Percentiles rank a stretch among this genome's conserved stretches.
Conservation (phyloP, 2,329 filamentous ascomycete species). For the Beauveria rudraprayagi region DNA sequence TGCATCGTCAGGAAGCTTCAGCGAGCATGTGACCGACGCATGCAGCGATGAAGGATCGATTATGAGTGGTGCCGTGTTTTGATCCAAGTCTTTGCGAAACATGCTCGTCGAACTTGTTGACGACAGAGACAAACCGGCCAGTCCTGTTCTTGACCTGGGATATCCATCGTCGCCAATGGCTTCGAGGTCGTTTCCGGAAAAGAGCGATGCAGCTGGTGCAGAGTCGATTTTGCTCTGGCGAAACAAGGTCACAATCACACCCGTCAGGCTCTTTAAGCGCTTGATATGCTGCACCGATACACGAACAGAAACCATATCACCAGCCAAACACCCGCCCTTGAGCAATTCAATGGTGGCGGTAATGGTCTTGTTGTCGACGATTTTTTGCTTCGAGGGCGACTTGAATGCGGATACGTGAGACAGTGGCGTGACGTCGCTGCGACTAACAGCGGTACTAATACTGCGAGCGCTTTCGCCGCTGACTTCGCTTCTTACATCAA, state of each 20-base stretch:
- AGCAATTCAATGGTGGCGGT: conserved; percentile 77
- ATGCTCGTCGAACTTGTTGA: conserved; percentile 81
- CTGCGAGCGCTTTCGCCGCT: conserved; percentile 65
- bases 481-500: conserved; percentile 57
- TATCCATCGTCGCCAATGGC: conserved; percentile 70
- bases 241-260: conserved; percentile 87
- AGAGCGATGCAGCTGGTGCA: conserved; percentile 44
- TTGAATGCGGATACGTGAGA: conserved; percentile 24
- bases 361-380: conserved; percentile 65
- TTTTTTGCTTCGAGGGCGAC: conserved; percentile 30
- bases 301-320: conserved; percentile 72
- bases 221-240: conserved; percentile 87
- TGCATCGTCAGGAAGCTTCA: conserved; percentile 80
- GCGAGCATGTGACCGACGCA: conserved; percentile 70
- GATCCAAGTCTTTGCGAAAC: conserved; percentile 91
- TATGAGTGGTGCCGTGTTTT: conserved; percentile 80
- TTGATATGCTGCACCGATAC: conserved; percentile 84
- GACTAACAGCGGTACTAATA: conserved; percentile 54
- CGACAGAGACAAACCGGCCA: conserved; percentile 78
- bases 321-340: conserved; percentile 76
- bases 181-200: conserved; percentile 45
- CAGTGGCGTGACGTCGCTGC: conserved; percentile 32
- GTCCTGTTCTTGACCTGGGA: conserved; percentile 76
- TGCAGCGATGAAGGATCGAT: conserved; percentile 74
- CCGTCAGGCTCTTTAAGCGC: conserved; percentile 80